A percentile compares a stretch with the other conserved stretches of the same genome.
Conservation (phyloP, 768 basidiomycete species). For the Trametes cingulata region DNA sequence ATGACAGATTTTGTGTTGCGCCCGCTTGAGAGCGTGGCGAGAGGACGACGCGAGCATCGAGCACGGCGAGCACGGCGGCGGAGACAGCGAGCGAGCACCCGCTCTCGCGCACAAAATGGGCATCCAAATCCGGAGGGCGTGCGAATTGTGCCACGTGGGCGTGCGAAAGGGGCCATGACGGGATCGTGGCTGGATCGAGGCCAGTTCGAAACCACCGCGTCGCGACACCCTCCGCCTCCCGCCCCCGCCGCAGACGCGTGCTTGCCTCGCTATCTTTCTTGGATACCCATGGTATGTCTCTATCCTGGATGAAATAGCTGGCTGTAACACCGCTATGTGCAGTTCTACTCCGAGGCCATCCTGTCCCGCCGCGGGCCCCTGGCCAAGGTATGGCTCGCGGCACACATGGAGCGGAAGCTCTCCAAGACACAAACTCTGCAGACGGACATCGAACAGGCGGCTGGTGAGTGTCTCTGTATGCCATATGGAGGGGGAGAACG, state of each 20-base stretch:
- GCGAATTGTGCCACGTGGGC: constrained; percentile 21
- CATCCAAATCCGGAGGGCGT: background rate
- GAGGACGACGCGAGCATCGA: constrained; percentile 31
- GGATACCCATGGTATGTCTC: constrained; percentile 29
- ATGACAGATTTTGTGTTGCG: constrained; percentile 1
- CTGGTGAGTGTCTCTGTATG: constrained; percentile 55
- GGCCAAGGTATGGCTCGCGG: constrained; percentile 98
- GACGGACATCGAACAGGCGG: constrained; percentile 93
- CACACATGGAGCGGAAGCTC: constrained; percentile 97
- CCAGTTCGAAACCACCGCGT: constrained; percentile 17
- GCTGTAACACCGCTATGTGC: background rate
- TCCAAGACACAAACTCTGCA: constrained; percentile 93
- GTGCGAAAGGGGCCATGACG: background rate
- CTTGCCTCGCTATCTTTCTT: constrained; percentile 19
- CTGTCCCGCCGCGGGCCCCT: constrained; percentile 91
- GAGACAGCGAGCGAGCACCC: background rate
- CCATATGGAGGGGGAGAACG: background rate
- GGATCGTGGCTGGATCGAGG: constrained; percentile 14
- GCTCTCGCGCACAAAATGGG: background rate
- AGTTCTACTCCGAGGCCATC: constrained; percentile 95
- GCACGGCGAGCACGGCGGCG: background rate
- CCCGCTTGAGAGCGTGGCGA: constrained; percentile 25
- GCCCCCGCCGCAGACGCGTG: constrained; percentile 17
- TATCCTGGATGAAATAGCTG: background rate
- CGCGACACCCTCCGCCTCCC: constrained; percentile 4